Conservation (phyloP, 257 asterid genomes). For the Knoxia roxburghii region DNA sequence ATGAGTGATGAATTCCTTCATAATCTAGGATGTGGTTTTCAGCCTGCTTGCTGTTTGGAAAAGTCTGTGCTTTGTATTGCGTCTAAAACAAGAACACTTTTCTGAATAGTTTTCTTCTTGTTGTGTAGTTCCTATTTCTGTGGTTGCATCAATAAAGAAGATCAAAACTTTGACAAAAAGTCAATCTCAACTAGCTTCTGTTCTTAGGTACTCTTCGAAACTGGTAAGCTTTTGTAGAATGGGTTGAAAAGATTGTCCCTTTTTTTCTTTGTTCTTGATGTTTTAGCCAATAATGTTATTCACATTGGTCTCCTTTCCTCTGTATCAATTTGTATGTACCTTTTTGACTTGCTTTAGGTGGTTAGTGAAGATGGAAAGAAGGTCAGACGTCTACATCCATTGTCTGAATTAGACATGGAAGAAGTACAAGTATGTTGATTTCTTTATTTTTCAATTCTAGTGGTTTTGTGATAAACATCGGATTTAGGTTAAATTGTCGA, state of each 20-base stretch:
- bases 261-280: neutral
- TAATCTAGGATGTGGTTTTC: neutral
- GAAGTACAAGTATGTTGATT: conserved; percentile 64
- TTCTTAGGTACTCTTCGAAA: conserved; percentile 57
- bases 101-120: conserved; percentile 6
- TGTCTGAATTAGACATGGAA: conserved; percentile 75
- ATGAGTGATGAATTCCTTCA: neutral
- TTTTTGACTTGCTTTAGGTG: conserved; percentile 31
- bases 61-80: neutral
- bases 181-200: conserved; percentile 58
- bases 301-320: neutral
- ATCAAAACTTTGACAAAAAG: conserved; percentile 51
- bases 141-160: conserved; percentile 80
- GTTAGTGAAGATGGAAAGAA: conserved; percentile 86
- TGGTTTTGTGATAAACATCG: neutral
- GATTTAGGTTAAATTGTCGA: neutral
- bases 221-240: conserved; percentile 39
- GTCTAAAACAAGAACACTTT: neutral
- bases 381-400: conserved; percentile 59
- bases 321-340: conserved; percentile 7
- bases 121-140: conserved; percentile 68
- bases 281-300: neutral
- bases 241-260: conserved; percentile 1
- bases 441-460: neutral
- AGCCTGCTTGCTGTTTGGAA: neutral